Evolutionary conservation across 2,329 filamentous ascomycete genomes (phyloP), one percentile per base, ranked within the genome.

Genomic region (Rhexocercosporidium sp.): DNA sequence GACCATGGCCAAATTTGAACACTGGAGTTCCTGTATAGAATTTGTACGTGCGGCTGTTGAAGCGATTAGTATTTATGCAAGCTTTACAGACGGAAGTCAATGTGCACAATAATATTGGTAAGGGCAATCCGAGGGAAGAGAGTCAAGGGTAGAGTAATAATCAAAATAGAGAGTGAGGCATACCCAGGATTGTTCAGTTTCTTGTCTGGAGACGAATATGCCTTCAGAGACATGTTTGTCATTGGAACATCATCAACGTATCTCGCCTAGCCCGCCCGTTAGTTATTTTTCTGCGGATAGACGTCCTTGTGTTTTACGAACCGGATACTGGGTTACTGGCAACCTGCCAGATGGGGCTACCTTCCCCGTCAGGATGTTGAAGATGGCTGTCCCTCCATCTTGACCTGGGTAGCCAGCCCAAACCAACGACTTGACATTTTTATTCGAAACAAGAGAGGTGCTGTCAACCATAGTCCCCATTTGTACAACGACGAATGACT

Each of bases 381-480:
- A 77, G 14, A 89, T 73, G 0, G 86, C 87, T 11, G 78, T 76
- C 2, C 87, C 87, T 14, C 87, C 87, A 49, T 84, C 83, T 75
- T 89, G 86, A 1, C 87, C 86, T 0, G 87, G 87, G 65, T 87
- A 89, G 0, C 86, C 85, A 0, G 79, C 84, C 87, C 87, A 89
- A 0, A 89, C 71, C 0, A 89, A 74, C 0, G 84, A 81, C 29
- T 79, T 81, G 65, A 89, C 80, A 64, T 83, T 83, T 1, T 77
- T 69, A 62, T 85, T 83, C 3, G 75, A 76, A 6, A 84, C 73
- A 3, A 89, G 73, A 2, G 84, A 79, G 0, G 82, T 79, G 65
- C 82, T 81, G 72, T 89, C 87, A 22, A 88, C 69, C 71, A 83
- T 81, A 16, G 79, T 80, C 14, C 79, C 80, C 6, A 85, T 85